Evolutionary conservation across 495 filamentous ascomycete species (phyloP).

Genomic region (Aspergillus heteromorphus): DNA sequence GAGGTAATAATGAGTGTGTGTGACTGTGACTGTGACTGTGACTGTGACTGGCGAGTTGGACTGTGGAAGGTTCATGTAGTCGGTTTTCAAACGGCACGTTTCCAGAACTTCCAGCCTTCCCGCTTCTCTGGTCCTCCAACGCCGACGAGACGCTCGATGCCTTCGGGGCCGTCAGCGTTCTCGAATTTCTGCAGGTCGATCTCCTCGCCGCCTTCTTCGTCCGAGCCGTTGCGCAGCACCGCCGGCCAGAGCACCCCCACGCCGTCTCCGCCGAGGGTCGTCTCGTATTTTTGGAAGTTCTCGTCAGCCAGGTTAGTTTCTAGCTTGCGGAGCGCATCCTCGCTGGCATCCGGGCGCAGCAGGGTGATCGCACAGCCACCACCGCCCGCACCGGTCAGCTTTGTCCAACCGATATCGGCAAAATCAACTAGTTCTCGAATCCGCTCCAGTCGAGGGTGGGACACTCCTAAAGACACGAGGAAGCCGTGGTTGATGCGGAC

Average conservation of each 20-base stretch:
- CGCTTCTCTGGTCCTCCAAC: conserved; percentile 62
- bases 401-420: conserved; percentile 90
- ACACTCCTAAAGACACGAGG: conserved; percentile 81
- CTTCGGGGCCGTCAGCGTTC: conserved; percentile 70
- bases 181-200: conserved; percentile 92
- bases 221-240: conserved; percentile 66
- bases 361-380: conserved; percentile 93
- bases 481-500: conserved; percentile 92
- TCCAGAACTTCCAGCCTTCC: conserved; percentile 95
- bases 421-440: conserved; percentile 88
- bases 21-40: too few relatives aligned
- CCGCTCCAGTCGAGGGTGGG: conserved; percentile 86
- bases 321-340: conserved; percentile 51
- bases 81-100: conserved; percentile 29
- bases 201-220: conserved; percentile 75
- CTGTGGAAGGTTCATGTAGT: not conserved
- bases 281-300: conserved; percentile 76
- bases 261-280: conserved; percentile 84
- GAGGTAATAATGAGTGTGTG: not conserved
- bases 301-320: conserved; percentile 65
- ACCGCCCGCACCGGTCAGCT: conserved; percentile 91
- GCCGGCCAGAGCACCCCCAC: conserved; percentile 92
- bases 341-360: conserved; percentile 57
- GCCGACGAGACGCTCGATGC: conserved; percentile 63
- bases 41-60: not conserved